Conservation (phyloP, 768 basidiomycete species). For the Pisolithus orientalis region DNA sequence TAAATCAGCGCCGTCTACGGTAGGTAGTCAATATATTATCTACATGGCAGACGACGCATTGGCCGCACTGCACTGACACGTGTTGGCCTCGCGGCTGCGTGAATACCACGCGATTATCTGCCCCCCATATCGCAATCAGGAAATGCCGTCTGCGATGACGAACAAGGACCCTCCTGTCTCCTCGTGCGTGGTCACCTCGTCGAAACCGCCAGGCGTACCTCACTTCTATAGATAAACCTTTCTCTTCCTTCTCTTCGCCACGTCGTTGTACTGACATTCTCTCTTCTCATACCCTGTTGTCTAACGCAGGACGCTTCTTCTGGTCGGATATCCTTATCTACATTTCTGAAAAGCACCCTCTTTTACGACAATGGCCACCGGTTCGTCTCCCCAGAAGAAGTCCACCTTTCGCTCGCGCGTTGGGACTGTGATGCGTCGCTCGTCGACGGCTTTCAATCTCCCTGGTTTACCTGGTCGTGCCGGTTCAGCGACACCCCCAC, state of each 20-base stretch:
- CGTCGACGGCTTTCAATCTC: constrained; percentile 49
- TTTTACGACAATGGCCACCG: constrained; percentile 15
- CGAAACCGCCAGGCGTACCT: constrained; percentile 29
- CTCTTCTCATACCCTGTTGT: constrained; percentile 5
- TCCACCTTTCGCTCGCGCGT: constrained; percentile 51
- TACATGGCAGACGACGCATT: not conserved
- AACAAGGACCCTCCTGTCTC: constrained; percentile 13
- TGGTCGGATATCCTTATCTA: constrained; percentile 4
- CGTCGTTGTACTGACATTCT: constrained; percentile 8
- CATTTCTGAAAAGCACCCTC: not conserved
- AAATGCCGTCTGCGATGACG: constrained; percentile 13
- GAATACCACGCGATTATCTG: constrained; percentile 17
- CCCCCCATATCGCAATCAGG: constrained; percentile 21
- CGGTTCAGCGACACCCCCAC: constrained; percentile 19
- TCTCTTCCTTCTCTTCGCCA: constrained; percentile 14
- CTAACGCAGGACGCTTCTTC: not conserved
- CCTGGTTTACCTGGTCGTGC: constrained; percentile 27
- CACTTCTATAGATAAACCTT: constrained; percentile 22
- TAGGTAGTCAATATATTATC: not conserved
- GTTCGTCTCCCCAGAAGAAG: constrained; percentile 28
- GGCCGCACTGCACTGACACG: constrained; percentile 14
- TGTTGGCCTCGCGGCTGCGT: constrained; percentile 21
- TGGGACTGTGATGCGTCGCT: constrained; percentile 53
- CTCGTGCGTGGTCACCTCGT: constrained; percentile 27
- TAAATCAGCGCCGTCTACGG: not conserved